These are phyloP conservation scores for Trichosanthes cucumerina DNA, from an alignment of 306 rosid genomes.

Conservation along the genomic window DNA sequence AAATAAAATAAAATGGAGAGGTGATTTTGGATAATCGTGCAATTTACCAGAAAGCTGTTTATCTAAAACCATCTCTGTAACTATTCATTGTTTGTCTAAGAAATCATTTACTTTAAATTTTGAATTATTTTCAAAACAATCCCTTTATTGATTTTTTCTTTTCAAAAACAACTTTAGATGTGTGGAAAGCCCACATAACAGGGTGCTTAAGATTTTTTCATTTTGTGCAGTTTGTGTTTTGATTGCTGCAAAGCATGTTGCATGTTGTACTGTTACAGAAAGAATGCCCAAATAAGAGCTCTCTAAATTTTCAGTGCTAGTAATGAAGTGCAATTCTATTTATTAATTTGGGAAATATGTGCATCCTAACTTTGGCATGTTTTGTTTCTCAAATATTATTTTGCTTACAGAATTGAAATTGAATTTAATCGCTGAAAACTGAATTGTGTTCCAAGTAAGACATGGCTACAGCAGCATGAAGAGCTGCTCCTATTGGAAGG, in stretches of 20 bases:
- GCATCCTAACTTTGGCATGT: not conserved
- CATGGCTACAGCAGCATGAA: conserved; percentile 37
- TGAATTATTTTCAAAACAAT: not conserved
- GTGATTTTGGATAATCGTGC: not conserved
- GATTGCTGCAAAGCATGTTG: conserved; percentile 1
- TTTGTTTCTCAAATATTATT: not conserved
- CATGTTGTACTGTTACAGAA: not conserved
- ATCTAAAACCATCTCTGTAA: not conserved
- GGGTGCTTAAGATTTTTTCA: not conserved
- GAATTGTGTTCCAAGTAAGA: conserved; percentile 25
- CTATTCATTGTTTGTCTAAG: not conserved
- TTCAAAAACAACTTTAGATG: not conserved
- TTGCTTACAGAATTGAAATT: conserved; percentile 3
- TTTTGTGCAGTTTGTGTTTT: not conserved
- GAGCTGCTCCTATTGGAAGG: conserved; percentile 46
- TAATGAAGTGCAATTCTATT: not conserved
- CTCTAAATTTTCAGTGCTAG: not conserved
- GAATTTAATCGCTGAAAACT: not conserved
- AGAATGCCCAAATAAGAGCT: not conserved
- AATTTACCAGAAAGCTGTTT: not conserved
- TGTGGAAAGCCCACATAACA: not conserved
- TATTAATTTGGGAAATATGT: not conserved
- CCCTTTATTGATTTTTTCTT: not conserved
- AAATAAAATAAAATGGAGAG: not conserved
- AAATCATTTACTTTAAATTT: not conserved